Evolutionary conservation across 2,329 filamentous ascomycete species (phyloP).

Genomic region (Pestalotiopsis sp.): DNA sequence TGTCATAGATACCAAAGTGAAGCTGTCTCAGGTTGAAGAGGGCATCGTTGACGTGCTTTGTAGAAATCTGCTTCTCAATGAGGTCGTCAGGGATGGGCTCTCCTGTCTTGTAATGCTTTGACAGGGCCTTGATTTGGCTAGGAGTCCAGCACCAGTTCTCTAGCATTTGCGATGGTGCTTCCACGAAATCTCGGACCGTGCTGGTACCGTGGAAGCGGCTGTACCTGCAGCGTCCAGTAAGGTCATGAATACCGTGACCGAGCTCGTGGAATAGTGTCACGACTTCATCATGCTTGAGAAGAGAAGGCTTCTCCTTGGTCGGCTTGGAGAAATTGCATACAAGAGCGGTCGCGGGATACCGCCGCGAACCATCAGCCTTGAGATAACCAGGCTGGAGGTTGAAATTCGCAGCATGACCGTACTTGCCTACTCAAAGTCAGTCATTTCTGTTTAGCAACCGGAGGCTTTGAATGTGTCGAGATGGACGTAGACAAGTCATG

Average conservation of each 20-base stretch:
- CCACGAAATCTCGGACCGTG: constrained; percentile 68
- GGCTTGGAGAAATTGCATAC: constrained; percentile 88
- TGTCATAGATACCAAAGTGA: constrained; percentile 81
- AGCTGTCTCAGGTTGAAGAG: constrained; percentile 78
- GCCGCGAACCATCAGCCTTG: constrained; percentile 65
- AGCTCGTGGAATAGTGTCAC: constrained; percentile 81
- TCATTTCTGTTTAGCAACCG: no score
- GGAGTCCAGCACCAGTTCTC: constrained; percentile 77
- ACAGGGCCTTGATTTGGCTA: constrained; percentile 64
- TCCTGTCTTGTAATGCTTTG: constrained; percentile 70
- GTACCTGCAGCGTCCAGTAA: constrained; percentile 62
- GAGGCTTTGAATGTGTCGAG: no score
- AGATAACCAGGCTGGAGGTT: constrained; percentile 73
- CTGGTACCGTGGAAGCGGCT: constrained; percentile 68
- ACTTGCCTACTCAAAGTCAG: constrained; percentile 58
- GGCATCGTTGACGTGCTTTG: constrained; percentile 79
- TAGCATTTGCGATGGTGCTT: constrained; percentile 72
- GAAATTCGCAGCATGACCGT: constrained; percentile 84
- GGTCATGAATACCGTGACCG: constrained; percentile 70
- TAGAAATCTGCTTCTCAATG: constrained; percentile 71
- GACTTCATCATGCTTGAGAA: constrained; percentile 82
- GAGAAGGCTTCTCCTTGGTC: constrained; percentile 70
- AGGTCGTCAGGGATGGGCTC: constrained; percentile 74
- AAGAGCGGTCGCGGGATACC: constrained; percentile 76
- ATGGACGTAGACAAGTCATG: no score